These are phyloP conservation scores for Daldinia bambusicola DNA, from an alignment of 495 filamentous ascomycete genomes.

Conservation along the genomic window DNA sequence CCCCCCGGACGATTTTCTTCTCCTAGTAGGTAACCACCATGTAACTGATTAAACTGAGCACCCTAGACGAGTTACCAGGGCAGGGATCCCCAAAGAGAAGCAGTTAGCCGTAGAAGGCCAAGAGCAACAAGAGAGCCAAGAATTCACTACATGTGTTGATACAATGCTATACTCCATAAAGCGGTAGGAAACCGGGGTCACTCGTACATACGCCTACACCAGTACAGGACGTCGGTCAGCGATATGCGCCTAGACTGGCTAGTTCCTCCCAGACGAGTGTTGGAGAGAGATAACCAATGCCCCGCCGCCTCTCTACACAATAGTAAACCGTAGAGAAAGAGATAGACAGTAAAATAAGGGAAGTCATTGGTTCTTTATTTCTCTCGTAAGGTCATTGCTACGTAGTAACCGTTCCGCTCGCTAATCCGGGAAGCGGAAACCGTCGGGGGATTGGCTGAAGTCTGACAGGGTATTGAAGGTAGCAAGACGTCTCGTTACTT, in stretches of 20 bases:
- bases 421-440: slow-evolving; percentile 9
- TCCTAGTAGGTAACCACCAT: neutral
- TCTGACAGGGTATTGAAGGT: neutral
- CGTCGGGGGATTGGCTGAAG: slow-evolving; percentile 27
- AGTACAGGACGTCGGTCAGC: slow-evolving; percentile 29
- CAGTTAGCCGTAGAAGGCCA: neutral
- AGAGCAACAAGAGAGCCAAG: neutral
- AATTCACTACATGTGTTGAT: neutral
- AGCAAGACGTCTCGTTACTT: slow-evolving; percentile 32
- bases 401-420: slow-evolving; percentile 16
- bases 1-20: neutral
- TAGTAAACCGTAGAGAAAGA: neutral
- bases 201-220: slow-evolving; percentile 1
- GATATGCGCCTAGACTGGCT: slow-evolving; percentile 27
- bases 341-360: neutral
- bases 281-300: slow-evolving; percentile 38
- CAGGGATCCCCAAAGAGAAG: slow-evolving; percentile 2
- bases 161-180: too few species aligned
- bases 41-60: neutral
- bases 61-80: neutral
- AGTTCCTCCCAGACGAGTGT: slow-evolving; percentile 3
- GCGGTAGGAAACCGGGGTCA: too few species aligned
- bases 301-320: slow-evolving; percentile 11
- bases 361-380: neutral
- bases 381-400: slow-evolving; percentile 21